A percentile compares a stretch with the other conserved stretches of the same genome.
phyloP scores from a whole-genome alignment of 75 land plant species.

The Picea sitchensis region DNA sequence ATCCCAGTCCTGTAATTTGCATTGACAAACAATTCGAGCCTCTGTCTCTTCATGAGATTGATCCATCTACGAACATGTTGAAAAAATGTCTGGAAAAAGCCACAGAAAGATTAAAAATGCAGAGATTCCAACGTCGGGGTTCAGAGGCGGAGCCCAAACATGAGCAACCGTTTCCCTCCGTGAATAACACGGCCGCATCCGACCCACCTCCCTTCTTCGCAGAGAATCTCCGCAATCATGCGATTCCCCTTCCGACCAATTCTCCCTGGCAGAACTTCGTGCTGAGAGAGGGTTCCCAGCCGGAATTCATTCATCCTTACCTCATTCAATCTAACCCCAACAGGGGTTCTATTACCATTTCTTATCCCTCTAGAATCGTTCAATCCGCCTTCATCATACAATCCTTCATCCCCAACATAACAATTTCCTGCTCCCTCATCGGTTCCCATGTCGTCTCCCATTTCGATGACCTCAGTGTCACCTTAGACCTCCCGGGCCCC shows the following conservation, averaged over 20 bases:
- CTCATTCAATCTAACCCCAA: slow-evolving; percentile 46
- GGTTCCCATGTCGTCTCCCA: slow-evolving; percentile 13
- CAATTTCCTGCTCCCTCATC: neutral
- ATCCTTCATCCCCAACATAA: slow-evolving; percentile 47
- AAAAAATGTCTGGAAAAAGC: too few relatives aligned
- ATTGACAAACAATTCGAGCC: too few relatives aligned
- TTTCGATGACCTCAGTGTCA: slow-evolving; percentile 33
- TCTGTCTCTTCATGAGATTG: too few relatives aligned
- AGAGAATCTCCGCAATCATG: neutral
- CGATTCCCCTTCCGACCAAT: slow-evolving; percentile 74
- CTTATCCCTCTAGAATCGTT: slow-evolving; percentile 47
- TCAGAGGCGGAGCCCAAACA: too few relatives aligned
- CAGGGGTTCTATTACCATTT: slow-evolving; percentile 47
- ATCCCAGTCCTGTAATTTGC: too few relatives aligned
- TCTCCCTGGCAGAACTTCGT: slow-evolving; percentile 83
- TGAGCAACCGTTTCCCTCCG: slow-evolving; percentile 9
- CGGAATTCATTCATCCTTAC: slow-evolving; percentile 87
- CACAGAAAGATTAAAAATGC: too few relatives aligned
- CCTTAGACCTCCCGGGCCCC: slow-evolving; percentile 14
- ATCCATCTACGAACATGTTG: too few relatives aligned
- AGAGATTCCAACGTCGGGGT: too few relatives aligned
- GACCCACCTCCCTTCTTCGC: slow-evolving; percentile 18
- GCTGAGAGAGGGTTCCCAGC: slow-evolving; percentile 69
- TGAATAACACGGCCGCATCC: slow-evolving; percentile 8
- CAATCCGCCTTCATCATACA: slow-evolving; percentile 52